Conservation (phyloP, 352 stramenopile genomes). For the Globisporangium abappressorium region DNA sequence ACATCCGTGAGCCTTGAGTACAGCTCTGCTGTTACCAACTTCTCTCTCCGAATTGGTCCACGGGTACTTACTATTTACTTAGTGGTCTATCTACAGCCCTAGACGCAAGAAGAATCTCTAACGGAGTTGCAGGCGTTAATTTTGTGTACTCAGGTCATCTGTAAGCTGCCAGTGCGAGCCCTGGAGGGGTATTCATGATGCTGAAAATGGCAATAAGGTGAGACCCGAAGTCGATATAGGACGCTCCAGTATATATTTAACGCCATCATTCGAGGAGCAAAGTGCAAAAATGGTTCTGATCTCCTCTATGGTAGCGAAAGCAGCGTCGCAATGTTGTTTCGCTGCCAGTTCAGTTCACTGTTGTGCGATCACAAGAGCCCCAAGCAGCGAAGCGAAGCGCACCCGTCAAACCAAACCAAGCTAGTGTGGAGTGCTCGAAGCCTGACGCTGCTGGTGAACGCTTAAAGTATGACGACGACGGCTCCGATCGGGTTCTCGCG, state of each 20-base stretch:
- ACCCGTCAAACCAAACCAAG: neutral
- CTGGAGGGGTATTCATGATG: neutral
- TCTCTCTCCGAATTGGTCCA: neutral
- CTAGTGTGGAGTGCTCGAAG: neutral
- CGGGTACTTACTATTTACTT: neutral
- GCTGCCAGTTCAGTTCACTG: neutral
- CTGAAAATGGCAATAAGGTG: neutral
- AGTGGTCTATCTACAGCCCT: neutral
- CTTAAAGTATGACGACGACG: conserved; percentile 26
- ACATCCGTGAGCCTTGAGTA: neutral
- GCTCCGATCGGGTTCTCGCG: conserved; percentile 43
- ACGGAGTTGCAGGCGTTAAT: neutral
- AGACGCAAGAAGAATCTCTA: neutral
- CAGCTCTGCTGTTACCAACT: neutral
- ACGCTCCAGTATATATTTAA: neutral
- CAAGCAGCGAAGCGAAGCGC: neutral
- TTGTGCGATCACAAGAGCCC: too few relatives aligned
- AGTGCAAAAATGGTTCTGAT: neutral
- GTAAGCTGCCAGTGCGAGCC: neutral
- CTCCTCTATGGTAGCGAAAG: neutral
- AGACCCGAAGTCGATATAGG: neutral
- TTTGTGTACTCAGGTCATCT: neutral
- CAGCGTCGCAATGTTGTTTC: neutral
- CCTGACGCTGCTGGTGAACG: neutral
- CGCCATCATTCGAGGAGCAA: neutral